Evolutionary conservation across 108 stramenopile genomes (phyloP).

Genomic region (Nannochloropsis salina): DNA sequence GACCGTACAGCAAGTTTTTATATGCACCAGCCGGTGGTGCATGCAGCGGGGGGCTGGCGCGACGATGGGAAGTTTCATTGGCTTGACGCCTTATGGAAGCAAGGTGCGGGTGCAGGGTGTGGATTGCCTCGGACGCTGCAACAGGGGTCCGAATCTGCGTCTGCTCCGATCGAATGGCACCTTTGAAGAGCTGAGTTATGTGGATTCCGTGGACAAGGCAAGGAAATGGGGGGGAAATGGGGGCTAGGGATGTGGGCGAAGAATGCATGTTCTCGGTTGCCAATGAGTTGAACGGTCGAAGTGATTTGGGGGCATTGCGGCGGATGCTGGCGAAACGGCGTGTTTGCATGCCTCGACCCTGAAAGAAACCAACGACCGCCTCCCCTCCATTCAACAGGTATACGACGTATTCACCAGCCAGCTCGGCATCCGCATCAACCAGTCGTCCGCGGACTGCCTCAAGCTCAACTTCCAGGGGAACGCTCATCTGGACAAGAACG

Average conservation of each 20-base stretch:
- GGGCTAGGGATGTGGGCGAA: background rate
- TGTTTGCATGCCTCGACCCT: background rate
- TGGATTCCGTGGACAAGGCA: constrained; percentile 34
- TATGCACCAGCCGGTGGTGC: constrained; percentile 54
- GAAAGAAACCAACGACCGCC: background rate
- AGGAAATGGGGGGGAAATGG: background rate
- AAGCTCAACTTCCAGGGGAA: constrained; percentile 53
- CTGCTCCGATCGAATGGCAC: constrained; percentile 39
- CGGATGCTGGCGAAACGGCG: no score
- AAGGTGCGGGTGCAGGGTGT: constrained; percentile 49
- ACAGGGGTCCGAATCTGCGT: constrained; percentile 45
- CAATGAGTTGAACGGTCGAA: background rate
- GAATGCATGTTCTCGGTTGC: background rate
- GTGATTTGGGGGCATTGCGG: no score
- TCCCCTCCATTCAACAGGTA: constrained; percentile 26
- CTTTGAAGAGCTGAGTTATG: constrained; percentile 47
- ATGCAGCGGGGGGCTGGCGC: constrained; percentile 49
- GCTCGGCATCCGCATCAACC: constrained; percentile 35
- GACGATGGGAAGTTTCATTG: constrained; percentile 46
- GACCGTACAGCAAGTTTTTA: constrained; percentile 39
- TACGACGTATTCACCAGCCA: constrained; percentile 49
- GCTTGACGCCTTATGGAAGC: constrained; percentile 45
- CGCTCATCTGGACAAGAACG: constrained; percentile 47
- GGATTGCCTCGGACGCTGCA: constrained; percentile 51
- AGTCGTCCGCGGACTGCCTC: constrained; percentile 43